These are phyloP conservation scores for Annulohypoxylon bovei DNA, from an alignment of 495 filamentous ascomycete species.

Conservation along the genomic window DNA sequence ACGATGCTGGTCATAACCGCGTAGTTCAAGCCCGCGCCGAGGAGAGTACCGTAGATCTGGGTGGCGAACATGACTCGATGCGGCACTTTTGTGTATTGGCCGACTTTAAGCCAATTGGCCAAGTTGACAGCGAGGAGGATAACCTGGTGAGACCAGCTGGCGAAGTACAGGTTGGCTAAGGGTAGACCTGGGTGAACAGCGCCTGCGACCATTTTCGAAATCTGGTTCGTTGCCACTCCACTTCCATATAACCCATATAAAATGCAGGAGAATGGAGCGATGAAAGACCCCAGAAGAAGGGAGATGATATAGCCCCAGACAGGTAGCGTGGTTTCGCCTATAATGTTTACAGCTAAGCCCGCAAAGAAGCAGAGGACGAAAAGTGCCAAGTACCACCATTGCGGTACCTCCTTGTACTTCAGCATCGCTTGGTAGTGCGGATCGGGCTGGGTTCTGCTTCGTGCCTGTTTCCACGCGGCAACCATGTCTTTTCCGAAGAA, in stretches of 20 bases:
- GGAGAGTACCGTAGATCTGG: conserved; percentile 54
- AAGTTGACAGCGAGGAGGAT: conserved; percentile 49
- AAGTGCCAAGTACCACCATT: conserved; percentile 64
- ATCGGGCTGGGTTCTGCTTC: conserved; percentile 26
- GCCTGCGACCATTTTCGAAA: conserved; percentile 50
- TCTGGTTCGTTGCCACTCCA: conserved; percentile 47
- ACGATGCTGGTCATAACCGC: conserved; percentile 54
- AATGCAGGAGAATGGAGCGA: conserved; percentile 47
- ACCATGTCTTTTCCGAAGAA: conserved; percentile 34
- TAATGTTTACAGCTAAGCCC: conserved; percentile 59
- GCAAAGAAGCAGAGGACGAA: conserved; percentile 60
- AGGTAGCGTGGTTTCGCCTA: conserved; percentile 61
- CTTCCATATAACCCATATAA: conserved; percentile 40
- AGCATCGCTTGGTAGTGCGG: conserved; percentile 29
- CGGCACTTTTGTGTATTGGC: conserved; percentile 58
- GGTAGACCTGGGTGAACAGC: conserved; percentile 48
- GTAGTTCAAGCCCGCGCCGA: conserved; percentile 56
- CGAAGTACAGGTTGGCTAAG: conserved; percentile 54
- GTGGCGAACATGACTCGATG: conserved; percentile 52
- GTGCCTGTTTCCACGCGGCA: conserved; percentile 27
- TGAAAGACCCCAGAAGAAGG: conserved; percentile 38
- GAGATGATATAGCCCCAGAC: conserved; percentile 66
- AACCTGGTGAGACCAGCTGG: conserved; percentile 42
- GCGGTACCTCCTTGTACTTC: conserved; percentile 50
- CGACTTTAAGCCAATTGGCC: conserved; percentile 50